Conservation (phyloP, 345 rosid genomes). For the Anastatica hierochuntica region DNA sequence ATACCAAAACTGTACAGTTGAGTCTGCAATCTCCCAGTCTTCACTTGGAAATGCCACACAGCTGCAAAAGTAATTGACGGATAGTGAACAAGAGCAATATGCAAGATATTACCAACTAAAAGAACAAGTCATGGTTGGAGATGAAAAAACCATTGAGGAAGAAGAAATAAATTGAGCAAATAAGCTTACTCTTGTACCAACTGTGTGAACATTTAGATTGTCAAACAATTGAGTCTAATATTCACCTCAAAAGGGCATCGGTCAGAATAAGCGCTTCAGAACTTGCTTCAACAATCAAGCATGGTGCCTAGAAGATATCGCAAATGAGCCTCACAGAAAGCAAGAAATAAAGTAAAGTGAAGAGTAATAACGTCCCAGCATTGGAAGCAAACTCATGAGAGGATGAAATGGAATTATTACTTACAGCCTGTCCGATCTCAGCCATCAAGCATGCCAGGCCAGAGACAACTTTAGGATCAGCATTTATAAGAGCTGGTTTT, state of each 20-base stretch:
- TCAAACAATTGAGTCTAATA: conserved; percentile 16
- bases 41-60: conserved; percentile 90
- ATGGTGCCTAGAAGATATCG: conserved; percentile 55
- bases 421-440: conserved; percentile 95
- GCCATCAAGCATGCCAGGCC: conserved; percentile 89
- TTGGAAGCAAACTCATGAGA: neutral
- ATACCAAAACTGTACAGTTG: conserved; percentile 96
- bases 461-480: conserved; percentile 63
- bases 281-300: conserved; percentile 79
- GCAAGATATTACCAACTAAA: neutral
- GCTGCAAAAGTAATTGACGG: conserved; percentile 34
- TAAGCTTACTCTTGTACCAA: too few species aligned
- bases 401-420: conserved; percentile 18
- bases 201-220: too few species aligned
- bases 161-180: too few species aligned
- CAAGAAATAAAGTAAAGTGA: neutral
- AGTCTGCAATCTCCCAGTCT: conserved; percentile 97
- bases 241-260: conserved; percentile 74
- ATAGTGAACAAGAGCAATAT: conserved; percentile 12
- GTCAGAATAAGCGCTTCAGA: conserved; percentile 62
- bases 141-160: neutral
- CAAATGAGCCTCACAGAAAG: conserved; percentile 11
- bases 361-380: neutral
- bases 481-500: conserved; percentile 60
- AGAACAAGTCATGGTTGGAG: neutral